Base-by-base conservation (phyloP, 1,139 yeast genomes). In the Yamadazyma triangularis region DNA sequence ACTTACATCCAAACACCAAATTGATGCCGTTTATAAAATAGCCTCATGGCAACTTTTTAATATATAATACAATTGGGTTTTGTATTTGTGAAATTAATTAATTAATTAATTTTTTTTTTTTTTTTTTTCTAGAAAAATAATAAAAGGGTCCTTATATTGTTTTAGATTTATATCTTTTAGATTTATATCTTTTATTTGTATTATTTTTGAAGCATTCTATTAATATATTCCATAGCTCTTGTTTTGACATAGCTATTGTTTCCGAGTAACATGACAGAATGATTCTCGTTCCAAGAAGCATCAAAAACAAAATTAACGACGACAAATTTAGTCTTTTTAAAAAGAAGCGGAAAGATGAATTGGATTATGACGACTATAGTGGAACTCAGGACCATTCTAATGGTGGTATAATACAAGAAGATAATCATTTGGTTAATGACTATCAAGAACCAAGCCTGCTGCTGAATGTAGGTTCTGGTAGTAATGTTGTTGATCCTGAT, bases 401-500 rank as follows among this genome's bases (percentile, higher is more conserved):
- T 18, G 20, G 20, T 7, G 9, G 9, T 18, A 18, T 7, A 7
- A 18, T 18, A 7, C 8, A 18, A 18, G 20, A 18, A 18, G 9
- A 18, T 18, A 18, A 18, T 18, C 8, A 18, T 7, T 18, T 18
- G 9, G 9, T 18, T 18, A 9, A 6, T 18, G n/a, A n/a, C n/a
- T n/a, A n/a, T n/a, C n/a, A n/a, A n/a, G n/a, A n/a, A n/a, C n/a
- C n/a, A n/a, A n/a, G n/a, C n/a, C n/a, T n/a, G n/a, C n/a, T n/a
- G n/a, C n/a, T n/a, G n/a, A 9, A 14, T 14, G 10, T 13, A 24
- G 5, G 15, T 9, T 9, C 15, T 12, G 15, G 15, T 14, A 10
- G 14, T 13, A 9, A 8, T 6, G 13, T 12, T 6, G 5, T 8
- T 13, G 26, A 24, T 14, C 26, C 26, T 9, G 53, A 44, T 12